These are phyloP conservation scores for Boechera retrofracta DNA, from an alignment of 345 rosid genomes.

Conservation along the genomic window DNA sequence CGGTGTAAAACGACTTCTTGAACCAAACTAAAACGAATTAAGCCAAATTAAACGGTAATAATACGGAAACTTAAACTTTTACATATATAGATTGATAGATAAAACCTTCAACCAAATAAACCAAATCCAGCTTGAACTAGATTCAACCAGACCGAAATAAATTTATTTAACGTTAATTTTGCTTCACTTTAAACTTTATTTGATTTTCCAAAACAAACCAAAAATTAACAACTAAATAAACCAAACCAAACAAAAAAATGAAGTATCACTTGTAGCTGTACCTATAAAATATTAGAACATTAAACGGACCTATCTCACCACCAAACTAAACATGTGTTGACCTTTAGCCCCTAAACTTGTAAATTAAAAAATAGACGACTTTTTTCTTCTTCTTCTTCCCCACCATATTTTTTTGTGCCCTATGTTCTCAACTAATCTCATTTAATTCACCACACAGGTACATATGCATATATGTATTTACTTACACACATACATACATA, in stretches of 20 bases:
- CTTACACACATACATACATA: conserved; percentile 37
- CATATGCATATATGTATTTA: not conserved
- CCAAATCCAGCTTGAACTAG: not conserved
- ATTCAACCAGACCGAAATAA: not conserved
- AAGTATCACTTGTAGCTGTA: conserved; percentile 34
- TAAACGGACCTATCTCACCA: conserved; percentile 18
- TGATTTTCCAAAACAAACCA: conserved; percentile 14
- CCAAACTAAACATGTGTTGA: conserved; percentile 35
- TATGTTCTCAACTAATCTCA: conserved; percentile 76
- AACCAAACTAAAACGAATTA: not conserved
- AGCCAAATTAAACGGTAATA: too few species aligned
- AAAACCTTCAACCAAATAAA: not conserved
- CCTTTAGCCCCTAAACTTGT: conserved; percentile 7
- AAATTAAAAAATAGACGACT: conserved; percentile 22
- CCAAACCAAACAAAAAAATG: conserved; percentile 5
- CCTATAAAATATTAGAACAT: conserved; percentile 28
- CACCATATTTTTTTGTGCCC: conserved; percentile 42
- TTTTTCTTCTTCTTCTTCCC: conserved; percentile 16
- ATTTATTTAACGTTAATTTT: not conserved
- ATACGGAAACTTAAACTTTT: not conserved
- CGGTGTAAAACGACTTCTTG: not conserved
- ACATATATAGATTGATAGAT: not conserved
- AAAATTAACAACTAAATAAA: conserved; percentile 1
- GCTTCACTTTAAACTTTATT: not conserved
- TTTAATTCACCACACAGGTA: conserved; percentile 56